Percentiles rank a stretch among this genome's conserved stretches.
Evolutionary conservation across 2,329 filamentous ascomycete genomes (phyloP).

Genomic region (Chaetomiaceae sp.): DNA sequence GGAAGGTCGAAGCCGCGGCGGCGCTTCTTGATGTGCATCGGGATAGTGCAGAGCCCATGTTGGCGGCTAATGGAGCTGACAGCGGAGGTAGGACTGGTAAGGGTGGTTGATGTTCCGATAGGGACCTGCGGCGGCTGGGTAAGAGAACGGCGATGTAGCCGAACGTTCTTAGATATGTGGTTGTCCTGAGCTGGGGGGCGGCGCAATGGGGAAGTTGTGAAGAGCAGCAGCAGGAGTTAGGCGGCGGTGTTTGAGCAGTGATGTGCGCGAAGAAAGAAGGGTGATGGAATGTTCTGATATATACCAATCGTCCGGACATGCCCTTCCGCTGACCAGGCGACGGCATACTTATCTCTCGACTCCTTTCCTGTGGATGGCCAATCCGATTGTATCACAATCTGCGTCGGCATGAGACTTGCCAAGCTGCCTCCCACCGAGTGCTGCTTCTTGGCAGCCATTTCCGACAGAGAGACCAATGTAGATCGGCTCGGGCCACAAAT

Average conservation of each 20-base stretch:
- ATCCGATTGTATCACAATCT: neutral
- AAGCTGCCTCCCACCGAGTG: neutral
- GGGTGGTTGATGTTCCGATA: neutral
- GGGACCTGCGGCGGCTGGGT: neutral
- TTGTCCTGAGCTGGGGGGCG: too few relatives aligned
- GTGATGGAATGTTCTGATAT: too few relatives aligned
- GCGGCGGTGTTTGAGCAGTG: too few relatives aligned
- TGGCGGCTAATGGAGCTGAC: neutral
- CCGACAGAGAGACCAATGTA: constrained; percentile 13
- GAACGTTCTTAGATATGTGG: too few relatives aligned
- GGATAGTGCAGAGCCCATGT: constrained; percentile 16
- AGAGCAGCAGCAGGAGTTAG: too few relatives aligned
- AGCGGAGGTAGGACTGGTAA: neutral
- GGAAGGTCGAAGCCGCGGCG: neutral
- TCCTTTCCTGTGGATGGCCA: neutral
- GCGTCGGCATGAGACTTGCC: neutral
- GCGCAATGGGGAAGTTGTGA: too few relatives aligned
- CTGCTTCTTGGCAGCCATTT: constrained; percentile 14
- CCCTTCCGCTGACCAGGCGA: too few relatives aligned
- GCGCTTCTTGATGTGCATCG: constrained; percentile 11
- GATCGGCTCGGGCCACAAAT: constrained; percentile 13
- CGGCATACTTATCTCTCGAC: too few relatives aligned
- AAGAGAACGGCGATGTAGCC: neutral
- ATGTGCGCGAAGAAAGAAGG: too few relatives aligned
- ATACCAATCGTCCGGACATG: too few relatives aligned